A percentile compares a stretch with the other conserved stretches of the same genome.
These are phyloP conservation scores for Cyclospora cayetanensis DNA, from an alignment of 169 alveolate genomes.

Conservation along the genomic window DNA sequence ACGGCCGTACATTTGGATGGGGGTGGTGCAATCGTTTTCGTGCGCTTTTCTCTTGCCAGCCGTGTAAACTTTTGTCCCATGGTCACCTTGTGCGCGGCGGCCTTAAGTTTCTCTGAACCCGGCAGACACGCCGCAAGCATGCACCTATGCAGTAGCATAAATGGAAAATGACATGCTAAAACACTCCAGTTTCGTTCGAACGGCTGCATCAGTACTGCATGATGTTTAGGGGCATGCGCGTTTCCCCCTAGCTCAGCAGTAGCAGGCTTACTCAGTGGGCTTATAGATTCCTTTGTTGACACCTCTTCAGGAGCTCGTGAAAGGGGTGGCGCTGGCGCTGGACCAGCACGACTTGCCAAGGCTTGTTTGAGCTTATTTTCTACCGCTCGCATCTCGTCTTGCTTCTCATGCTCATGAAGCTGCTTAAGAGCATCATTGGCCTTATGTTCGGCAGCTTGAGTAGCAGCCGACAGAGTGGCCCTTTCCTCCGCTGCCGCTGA, in stretches of 20 bases:
- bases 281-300: slow-evolving; percentile 7
- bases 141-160: background rate
- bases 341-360: background rate
- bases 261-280: background rate
- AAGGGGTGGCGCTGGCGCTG: background rate
- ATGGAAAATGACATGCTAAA: no score
- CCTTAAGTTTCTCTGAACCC: slow-evolving; percentile 47
- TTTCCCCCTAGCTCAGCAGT: background rate
- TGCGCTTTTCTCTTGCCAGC: slow-evolving; percentile 45
- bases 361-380: slow-evolving; percentile 35
- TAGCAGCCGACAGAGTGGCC: slow-evolving; percentile 49
- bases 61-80: slow-evolving; percentile 36
- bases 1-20: background rate
- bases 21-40: slow-evolving; percentile 6
- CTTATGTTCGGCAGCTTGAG: slow-evolving; percentile 47
- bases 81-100: slow-evolving; percentile 50
- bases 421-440: slow-evolving; percentile 27
- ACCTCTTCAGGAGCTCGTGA: no score
- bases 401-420: slow-evolving; percentile 38
- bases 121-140: background rate
- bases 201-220: no score
- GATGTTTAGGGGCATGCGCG: no score
- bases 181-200: no score
- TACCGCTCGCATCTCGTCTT: background rate
- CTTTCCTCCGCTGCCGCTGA: slow-evolving; percentile 35